Evolutionary conservation across 2,329 filamentous ascomycete genomes (phyloP).

Genomic region (Piedraia hortae): DNA sequence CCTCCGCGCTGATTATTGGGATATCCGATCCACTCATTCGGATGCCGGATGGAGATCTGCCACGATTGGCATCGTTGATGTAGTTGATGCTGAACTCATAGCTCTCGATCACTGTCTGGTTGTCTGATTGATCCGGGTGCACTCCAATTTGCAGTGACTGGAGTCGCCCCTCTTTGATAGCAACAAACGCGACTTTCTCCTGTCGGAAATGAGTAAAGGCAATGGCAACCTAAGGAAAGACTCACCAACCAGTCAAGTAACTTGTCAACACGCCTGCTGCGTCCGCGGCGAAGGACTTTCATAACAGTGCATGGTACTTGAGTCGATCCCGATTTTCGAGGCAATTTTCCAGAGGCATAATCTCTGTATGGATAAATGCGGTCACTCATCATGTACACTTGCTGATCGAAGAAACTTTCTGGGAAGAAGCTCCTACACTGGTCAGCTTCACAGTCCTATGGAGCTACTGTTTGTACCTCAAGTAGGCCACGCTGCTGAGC

Average conservation of each 20-base stretch:
- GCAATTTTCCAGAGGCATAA: slow-evolving; percentile 7
- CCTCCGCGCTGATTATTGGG: slow-evolving; percentile 13
- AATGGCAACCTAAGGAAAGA: slow-evolving; percentile 1
- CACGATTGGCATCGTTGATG: slow-evolving; percentile 2
- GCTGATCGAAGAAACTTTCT: slow-evolving; percentile 10
- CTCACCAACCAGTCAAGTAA: slow-evolving; percentile 22
- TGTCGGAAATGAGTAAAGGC: slow-evolving; percentile 10
- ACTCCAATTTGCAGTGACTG: slow-evolving; percentile 21
- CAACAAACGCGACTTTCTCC: slow-evolving; percentile 23
- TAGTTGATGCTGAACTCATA: slow-evolving; percentile 25
- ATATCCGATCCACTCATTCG: slow-evolving; percentile 10
- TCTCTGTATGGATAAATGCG: slow-evolving; percentile 10
- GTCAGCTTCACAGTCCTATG: slow-evolving; percentile 2
- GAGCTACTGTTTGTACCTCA: slow-evolving; percentile 5
- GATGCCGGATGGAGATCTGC: slow-evolving; percentile 5
- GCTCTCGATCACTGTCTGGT: slow-evolving; percentile 17
- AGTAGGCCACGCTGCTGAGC: slow-evolving; percentile 12
- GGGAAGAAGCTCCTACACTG: slow-evolving; percentile 10
- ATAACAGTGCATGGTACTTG: slow-evolving; percentile 6
- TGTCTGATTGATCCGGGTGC: slow-evolving; percentile 13
- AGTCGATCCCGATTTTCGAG: not conserved
- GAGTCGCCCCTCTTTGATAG: slow-evolving; percentile 17
- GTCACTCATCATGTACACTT: slow-evolving; percentile 7
- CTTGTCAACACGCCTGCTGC: slow-evolving; percentile 16
- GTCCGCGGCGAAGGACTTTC: slow-evolving; percentile 15